Evolutionary conservation across 2,329 filamentous ascomycete species (phyloP).

Genomic region (Dactylonectria macrodidyma): DNA sequence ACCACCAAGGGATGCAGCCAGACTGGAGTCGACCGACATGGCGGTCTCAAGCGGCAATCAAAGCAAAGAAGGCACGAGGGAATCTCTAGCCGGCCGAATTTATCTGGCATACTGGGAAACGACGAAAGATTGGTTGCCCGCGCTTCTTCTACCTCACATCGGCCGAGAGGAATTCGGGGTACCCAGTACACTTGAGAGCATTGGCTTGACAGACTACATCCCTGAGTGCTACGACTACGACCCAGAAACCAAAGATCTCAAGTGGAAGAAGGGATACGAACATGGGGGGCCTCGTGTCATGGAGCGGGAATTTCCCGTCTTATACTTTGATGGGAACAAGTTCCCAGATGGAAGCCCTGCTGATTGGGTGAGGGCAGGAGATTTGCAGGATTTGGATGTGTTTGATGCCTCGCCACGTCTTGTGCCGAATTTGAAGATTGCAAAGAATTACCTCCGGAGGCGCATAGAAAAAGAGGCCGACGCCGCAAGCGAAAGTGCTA

Average conservation of each 20-base stretch:
- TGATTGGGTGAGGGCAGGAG: constrained; percentile 5
- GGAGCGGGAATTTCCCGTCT: constrained; percentile 15
- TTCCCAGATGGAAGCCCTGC: constrained; percentile 11
- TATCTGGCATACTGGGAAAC: background rate
- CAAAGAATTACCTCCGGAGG: constrained; percentile 11
- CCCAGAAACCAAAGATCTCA: background rate
- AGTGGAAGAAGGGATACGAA: constrained; percentile 11
- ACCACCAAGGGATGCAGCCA: constrained; percentile 1
- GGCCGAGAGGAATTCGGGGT: background rate
- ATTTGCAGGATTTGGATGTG: constrained; percentile 15
- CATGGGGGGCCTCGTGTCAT: constrained; percentile 3
- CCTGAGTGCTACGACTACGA: constrained; percentile 28
- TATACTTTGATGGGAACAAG: constrained; percentile 11
- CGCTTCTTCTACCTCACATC: too few species aligned
- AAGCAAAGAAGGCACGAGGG: constrained; percentile 11
- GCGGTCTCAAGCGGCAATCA: constrained; percentile 6
- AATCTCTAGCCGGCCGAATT: constrained; percentile 7
- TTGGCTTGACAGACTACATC: constrained; percentile 17
- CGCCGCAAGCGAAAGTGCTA: background rate
- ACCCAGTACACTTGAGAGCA: constrained; percentile 8
- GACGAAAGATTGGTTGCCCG: too few species aligned
- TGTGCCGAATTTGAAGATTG: constrained; percentile 9
- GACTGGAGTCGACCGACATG: constrained; percentile 6
- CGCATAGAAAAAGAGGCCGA: background rate
- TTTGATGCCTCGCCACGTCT: constrained; percentile 5